phyloP scores from a whole-genome alignment of 23 red algal genomes.

The Gracilaria domingensis region DNA sequence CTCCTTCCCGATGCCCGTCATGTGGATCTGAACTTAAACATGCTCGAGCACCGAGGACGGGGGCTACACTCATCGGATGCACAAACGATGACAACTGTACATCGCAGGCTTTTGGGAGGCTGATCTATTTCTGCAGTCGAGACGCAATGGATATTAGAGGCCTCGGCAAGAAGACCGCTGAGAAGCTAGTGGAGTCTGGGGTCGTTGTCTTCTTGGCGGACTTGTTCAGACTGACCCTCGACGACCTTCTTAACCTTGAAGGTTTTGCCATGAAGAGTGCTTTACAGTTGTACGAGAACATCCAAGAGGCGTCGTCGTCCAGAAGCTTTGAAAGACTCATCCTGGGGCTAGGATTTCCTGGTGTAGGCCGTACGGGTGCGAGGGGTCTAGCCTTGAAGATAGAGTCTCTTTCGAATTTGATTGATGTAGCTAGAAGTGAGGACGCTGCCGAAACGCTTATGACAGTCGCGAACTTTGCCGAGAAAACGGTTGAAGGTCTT shows the following conservation, averaged over 20 bases:
- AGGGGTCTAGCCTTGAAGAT: no score
- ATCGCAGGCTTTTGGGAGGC: conserved; percentile 48
- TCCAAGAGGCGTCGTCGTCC: conserved; percentile 28
- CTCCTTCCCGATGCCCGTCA: conserved; percentile 53
- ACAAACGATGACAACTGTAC: conserved; percentile 49
- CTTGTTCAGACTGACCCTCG: conserved; percentile 63
- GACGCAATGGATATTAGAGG: conserved; percentile 76
- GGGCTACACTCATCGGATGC: conserved; percentile 50
- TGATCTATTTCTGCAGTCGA: conserved; percentile 60
- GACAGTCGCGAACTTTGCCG: conserved; percentile 63
- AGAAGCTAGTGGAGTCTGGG: conserved; percentile 58
- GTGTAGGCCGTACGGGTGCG: no score
- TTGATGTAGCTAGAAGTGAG: neutral
- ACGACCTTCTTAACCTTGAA: conserved; percentile 48
- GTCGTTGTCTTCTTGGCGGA: conserved; percentile 51
- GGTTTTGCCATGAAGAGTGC: conserved; percentile 72
- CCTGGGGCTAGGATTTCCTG: conserved; percentile 65
- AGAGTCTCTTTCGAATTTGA: no score
- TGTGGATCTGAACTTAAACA: conserved; percentile 31
- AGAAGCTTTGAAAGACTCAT: conserved; percentile 59
- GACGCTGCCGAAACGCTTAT: conserved; percentile 9
- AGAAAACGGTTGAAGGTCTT: conserved; percentile 49
- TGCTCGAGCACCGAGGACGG: conserved; percentile 22
- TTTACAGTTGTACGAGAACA: conserved; percentile 32
- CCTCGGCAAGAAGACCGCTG: conserved; percentile 63